phyloP scores from a whole-genome alignment of 1,139 yeast species.

The Hyphopichia pseudoburtonii region DNA sequence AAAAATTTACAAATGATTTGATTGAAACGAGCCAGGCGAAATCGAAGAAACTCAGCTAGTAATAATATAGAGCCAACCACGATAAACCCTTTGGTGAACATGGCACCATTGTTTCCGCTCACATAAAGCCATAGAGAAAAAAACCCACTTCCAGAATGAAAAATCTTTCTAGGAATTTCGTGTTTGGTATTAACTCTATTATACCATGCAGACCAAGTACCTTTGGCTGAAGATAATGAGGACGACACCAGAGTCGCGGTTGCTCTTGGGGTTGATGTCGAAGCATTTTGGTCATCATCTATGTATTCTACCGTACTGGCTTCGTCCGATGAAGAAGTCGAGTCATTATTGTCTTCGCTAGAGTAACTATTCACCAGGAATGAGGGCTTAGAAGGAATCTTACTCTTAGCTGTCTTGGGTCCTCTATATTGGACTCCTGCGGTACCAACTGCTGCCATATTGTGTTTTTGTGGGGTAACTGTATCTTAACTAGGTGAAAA shows the following conservation, averaged over 20 bases:
- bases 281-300: neutral
- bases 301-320: neutral
- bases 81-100: slow-evolving; percentile 12
- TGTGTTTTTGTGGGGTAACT: too few relatives aligned
- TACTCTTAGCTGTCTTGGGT: too few relatives aligned
- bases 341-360: too few relatives aligned
- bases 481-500: too few relatives aligned
- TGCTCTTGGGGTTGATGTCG: neutral
- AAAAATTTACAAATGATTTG: slow-evolving; percentile 9
- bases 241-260: too few relatives aligned
- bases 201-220: neutral
- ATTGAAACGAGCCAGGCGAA: slow-evolving; percentile 13
- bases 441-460: too few relatives aligned
- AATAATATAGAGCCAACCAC: slow-evolving; percentile 9
- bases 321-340: too few relatives aligned
- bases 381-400: too few relatives aligned
- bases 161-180: slow-evolving; percentile 20
- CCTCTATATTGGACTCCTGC: too few relatives aligned
- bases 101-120: slow-evolving; percentile 12
- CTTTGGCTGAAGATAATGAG: too few relatives aligned
- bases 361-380: too few relatives aligned
- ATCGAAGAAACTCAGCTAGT: slow-evolving; percentile 14
- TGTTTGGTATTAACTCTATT: slow-evolving; percentile 8
- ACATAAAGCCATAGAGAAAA: slow-evolving; percentile 16
- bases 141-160: slow-evolving; percentile 18